Conservation (phyloP, 1,284 basidiomycete species). For the Hemileia vastatrix region DNA sequence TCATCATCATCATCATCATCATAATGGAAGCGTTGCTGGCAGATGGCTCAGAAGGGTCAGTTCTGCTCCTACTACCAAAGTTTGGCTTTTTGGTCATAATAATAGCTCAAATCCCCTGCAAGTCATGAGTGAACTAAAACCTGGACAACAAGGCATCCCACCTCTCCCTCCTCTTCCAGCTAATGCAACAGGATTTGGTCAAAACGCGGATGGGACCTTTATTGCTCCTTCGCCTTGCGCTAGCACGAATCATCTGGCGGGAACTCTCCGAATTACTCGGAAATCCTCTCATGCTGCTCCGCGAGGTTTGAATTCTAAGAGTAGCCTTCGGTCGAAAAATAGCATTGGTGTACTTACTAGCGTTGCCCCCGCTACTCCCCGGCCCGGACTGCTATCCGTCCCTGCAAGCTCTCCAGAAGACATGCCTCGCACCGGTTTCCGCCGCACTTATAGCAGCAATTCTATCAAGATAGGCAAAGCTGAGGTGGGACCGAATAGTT, state of each 20-base stretch:
- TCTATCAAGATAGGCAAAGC: conserved; percentile 77
- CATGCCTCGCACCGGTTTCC: conserved; percentile 56
- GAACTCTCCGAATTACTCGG: background rate
- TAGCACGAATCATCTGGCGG: too few species aligned
- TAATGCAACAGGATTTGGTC: conserved; percentile 14
- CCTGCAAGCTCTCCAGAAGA: background rate
- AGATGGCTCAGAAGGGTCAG: conserved; percentile 15
- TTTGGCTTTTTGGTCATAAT: background rate
- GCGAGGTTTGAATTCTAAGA: background rate
- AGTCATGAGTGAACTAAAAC: background rate
- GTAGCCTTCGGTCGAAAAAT: too few species aligned
- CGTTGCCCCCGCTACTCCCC: background rate
- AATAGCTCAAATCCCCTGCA: background rate
- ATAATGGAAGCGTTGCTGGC: background rate
- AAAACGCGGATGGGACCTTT: conserved; percentile 15
- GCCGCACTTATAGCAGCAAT: conserved; percentile 90
- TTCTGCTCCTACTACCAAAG: conserved; percentile 18
- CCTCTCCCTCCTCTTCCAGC: conserved; percentile 1
- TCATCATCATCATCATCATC: too few species aligned
- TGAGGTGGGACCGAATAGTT: conserved; percentile 79
- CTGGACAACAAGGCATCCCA: background rate
- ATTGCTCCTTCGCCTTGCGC: conserved; percentile 3
- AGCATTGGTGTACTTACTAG: too few species aligned
- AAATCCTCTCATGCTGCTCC: background rate
- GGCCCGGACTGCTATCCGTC: background rate